Conservation (phyloP, 306 rosid genomes). For the Myrica gale region DNA sequence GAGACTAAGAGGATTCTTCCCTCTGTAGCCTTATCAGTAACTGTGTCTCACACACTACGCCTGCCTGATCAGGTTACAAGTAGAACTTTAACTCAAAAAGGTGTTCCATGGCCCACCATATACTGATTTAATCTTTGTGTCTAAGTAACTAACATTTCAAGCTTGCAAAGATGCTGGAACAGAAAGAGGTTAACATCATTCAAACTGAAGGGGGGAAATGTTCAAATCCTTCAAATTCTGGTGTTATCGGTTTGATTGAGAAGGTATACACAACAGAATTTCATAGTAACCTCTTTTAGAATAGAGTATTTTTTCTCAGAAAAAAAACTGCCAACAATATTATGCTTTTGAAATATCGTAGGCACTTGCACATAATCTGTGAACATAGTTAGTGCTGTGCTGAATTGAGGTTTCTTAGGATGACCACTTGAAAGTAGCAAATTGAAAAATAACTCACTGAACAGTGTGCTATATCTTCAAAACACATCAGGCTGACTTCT, state of each 20-base stretch:
- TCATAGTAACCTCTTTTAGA: neutral
- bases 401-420: neutral
- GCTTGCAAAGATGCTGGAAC: constrained; percentile 84
- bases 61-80: constrained; percentile 84
- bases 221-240: constrained; percentile 75
- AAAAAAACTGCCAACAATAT: neutral
- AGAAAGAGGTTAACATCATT: constrained; percentile 78
- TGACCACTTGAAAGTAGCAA: neutral
- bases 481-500: neutral
- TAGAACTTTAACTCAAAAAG: neutral
- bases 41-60: constrained; percentile 90
- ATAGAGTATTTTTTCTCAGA: neutral
- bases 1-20: no score
- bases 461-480: neutral
- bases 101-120: neutral
- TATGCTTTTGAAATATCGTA: neutral
- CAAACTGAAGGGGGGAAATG: constrained; percentile 96
- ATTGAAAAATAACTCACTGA: neutral
- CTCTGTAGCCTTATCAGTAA: constrained; percentile 83
- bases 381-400: neutral
- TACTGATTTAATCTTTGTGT: neutral
- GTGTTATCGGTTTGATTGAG: constrained; percentile 88
- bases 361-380: neutral
- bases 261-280: constrained; percentile 46
- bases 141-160: constrained; percentile 56